These are phyloP conservation scores for Phytophthora chlamydospora DNA, from an alignment of 352 stramenopile species.

Conservation along the genomic window DNA sequence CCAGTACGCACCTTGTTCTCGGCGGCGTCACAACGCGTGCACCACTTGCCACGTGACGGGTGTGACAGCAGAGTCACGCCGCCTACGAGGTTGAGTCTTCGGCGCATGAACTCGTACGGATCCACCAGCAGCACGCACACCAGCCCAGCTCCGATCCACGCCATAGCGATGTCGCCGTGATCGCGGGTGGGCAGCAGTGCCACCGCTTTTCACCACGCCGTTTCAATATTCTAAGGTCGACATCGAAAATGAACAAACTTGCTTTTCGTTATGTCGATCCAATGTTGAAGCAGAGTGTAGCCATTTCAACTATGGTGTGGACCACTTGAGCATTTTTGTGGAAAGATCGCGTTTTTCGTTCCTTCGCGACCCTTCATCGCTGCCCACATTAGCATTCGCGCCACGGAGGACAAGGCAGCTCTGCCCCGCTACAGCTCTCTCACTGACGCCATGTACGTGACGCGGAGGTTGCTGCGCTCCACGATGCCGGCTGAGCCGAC, in stretches of 20 bases:
- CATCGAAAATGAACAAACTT: too few relatives aligned
- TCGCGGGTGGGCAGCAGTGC: not conserved
- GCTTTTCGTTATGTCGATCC: too few relatives aligned
- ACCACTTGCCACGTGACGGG: conserved; percentile 19
- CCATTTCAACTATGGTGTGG: conserved; percentile 6
- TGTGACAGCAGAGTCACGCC: conserved; percentile 6
- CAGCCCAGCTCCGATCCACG: conserved; percentile 21
- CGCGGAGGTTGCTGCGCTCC: conserved; percentile 61
- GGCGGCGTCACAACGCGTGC: conserved; percentile 25
- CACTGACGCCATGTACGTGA: conserved; percentile 65
- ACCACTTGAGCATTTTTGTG: conserved; percentile 11
- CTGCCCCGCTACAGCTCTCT: not conserved
- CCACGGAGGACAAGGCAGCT: not conserved
- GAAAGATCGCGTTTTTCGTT: not conserved
- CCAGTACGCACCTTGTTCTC: conserved; percentile 28
- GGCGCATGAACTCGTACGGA: conserved; percentile 27
- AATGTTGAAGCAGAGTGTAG: conserved; percentile 16
- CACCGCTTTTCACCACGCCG: too few relatives aligned
- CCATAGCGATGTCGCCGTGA: conserved; percentile 28
- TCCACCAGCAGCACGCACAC: conserved; percentile 17
- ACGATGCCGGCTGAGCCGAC: conserved; percentile 42
- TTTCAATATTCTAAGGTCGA: not conserved
- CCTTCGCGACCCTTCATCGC: conserved; percentile 31
- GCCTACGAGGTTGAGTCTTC: conserved; percentile 12
- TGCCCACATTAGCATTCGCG: conserved; percentile 34